phyloP scores from a whole-genome alignment of 306 rosid genomes.

The Quillaja saponaria region DNA sequence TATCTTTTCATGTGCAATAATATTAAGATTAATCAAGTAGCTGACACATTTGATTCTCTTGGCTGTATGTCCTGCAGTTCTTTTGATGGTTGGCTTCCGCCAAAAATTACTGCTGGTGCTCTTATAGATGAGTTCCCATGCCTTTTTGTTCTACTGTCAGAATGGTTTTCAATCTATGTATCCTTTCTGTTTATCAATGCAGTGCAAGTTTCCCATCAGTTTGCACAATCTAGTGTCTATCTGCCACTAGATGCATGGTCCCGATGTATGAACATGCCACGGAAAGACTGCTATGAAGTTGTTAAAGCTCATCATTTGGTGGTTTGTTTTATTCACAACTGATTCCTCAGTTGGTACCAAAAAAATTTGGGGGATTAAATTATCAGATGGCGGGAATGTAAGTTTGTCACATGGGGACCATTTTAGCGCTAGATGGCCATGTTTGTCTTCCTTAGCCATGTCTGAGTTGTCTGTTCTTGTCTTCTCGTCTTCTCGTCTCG shows the following conservation, averaged over 20 bases:
- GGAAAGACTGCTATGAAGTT: slow-evolving; percentile 28
- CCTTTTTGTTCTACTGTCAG: not conserved
- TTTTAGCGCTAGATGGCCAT: slow-evolving; percentile 4
- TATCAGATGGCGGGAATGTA: slow-evolving; percentile 15
- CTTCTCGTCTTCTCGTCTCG: slow-evolving; percentile 26
- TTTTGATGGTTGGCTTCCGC: slow-evolving; percentile 24
- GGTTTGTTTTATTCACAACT: slow-evolving; percentile 9
- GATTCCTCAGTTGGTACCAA: slow-evolving; percentile 22
- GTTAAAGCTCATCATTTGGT: slow-evolving; percentile 24
- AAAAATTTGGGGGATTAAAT: not conserved
- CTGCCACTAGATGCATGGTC: slow-evolving; percentile 37
- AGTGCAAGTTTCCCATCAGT: slow-evolving; percentile 22
- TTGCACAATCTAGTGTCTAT: slow-evolving; percentile 30
- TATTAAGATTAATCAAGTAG: slow-evolving; percentile 30
- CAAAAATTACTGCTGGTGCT: slow-evolving; percentile 9
- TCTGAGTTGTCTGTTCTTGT: slow-evolving; percentile 47
- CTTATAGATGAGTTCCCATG: slow-evolving; percentile 31
- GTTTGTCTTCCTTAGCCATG: slow-evolving; percentile 21
- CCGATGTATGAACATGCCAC: slow-evolving; percentile 29
- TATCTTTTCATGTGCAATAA: slow-evolving; percentile 63
- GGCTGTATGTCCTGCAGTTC: slow-evolving; percentile 21
- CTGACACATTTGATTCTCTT: slow-evolving; percentile 27
- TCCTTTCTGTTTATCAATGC: slow-evolving; percentile 26
- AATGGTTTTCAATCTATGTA: slow-evolving; percentile 30
- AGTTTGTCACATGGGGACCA: slow-evolving; percentile 35